These are phyloP conservation scores for Cercospora zeina DNA, from an alignment of 2,329 filamentous ascomycete genomes.

Conservation along the genomic window DNA sequence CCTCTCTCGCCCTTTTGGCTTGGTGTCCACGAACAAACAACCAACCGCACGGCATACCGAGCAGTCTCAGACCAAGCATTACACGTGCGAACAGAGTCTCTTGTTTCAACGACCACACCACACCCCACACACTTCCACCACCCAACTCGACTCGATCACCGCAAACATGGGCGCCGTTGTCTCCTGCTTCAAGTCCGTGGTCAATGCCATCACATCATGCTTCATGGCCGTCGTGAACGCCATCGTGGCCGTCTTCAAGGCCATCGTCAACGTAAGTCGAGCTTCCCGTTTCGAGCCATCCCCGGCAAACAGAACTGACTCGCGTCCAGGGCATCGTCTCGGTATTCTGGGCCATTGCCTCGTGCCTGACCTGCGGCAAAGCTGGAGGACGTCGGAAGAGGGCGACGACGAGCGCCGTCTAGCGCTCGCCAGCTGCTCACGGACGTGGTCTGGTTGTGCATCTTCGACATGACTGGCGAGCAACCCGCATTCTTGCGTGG, in stretches of 20 bases:
- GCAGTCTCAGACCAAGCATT: constrained; percentile 2
- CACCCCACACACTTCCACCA: constrained; percentile 5
- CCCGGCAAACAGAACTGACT: constrained; percentile 10
- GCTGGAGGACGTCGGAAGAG: constrained; percentile 43
- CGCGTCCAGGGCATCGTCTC: constrained; percentile 51
- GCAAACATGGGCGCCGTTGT: constrained; percentile 70
- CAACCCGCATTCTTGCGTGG: not conserved
- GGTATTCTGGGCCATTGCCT: constrained; percentile 52
- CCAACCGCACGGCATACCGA: not conserved
- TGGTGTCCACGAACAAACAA: not conserved
- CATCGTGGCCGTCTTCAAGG: constrained; percentile 49
- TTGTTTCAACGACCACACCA: not conserved
- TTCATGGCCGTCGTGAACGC: constrained; percentile 47
- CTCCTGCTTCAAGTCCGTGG: constrained; percentile 42
- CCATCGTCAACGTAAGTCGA: constrained; percentile 46
- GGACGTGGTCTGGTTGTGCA: not conserved
- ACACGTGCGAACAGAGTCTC: constrained; percentile 8
- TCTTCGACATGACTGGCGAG: not conserved
- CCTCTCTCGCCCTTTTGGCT: not conserved
- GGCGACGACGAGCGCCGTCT: constrained; percentile 42
- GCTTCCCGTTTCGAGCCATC: not conserved
- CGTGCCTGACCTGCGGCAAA: constrained; percentile 52
- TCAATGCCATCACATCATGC: constrained; percentile 49
- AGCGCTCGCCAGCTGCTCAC: constrained; percentile 26
- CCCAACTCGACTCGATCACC: constrained; percentile 6